Conservation (phyloP, 306 rosid genomes). For the Glycine soja region DNA sequence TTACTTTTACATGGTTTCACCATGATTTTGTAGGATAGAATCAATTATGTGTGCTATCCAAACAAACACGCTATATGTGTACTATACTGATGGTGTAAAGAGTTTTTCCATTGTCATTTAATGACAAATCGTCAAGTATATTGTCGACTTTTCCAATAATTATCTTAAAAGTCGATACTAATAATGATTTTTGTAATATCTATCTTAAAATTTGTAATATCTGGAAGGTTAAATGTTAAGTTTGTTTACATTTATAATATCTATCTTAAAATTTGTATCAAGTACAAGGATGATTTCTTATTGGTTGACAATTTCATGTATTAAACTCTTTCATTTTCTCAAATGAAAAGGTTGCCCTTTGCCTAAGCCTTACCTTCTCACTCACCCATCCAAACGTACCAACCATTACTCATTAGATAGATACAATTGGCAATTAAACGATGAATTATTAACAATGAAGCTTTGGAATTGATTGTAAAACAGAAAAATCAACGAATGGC, state of each 20-base stretch:
- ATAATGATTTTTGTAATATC: too few species aligned
- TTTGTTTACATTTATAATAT: neutral
- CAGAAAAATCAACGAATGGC: neutral
- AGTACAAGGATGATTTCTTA: too few species aligned
- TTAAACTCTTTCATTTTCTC: neutral
- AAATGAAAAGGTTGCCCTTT: neutral
- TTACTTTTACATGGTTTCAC: too few species aligned
- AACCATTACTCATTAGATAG: too few species aligned
- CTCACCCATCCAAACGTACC: neutral
- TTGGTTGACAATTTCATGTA: too few species aligned
- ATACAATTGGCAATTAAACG: neutral
- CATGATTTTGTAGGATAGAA: too few species aligned
- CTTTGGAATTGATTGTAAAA: neutral
- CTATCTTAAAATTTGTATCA: neutral
- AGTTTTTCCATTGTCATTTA: too few species aligned
- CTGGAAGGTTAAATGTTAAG: neutral
- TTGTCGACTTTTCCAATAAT: neutral
- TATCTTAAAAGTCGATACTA: neutral
- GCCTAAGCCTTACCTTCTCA: neutral
- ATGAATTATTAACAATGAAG: constrained; percentile 1
- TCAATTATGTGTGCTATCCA: too few species aligned
- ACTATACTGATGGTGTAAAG: neutral
- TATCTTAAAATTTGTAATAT: too few species aligned
- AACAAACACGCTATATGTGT: too few species aligned
- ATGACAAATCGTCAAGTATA: neutral